Evolutionary conservation across 176 grass and related monocot genomes (phyloP), one percentile per base, ranked within the genome.

Genomic region (Pontederia crassipes): DNA sequence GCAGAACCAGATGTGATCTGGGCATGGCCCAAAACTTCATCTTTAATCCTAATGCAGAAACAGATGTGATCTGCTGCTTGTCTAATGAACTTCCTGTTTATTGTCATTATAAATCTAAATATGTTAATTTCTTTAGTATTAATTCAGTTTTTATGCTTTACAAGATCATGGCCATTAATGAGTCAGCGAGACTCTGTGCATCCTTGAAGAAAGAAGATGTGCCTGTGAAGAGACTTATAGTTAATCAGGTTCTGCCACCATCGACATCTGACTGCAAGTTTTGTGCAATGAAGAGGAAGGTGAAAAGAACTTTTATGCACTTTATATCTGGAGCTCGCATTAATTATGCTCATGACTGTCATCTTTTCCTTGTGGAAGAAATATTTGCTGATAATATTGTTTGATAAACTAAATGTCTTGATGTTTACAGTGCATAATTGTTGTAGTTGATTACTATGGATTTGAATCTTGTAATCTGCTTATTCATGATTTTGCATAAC

Each of bases 271-370:
- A 90, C 57, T 96, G 92, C 74, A 96, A 90, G 79, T 96, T 96
- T 62, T 96, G 92, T 64, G 76, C 92, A 51, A 96, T 96, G 73
- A 96, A 90, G 84, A 96, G 92, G 68, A 96, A 96, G 92, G 92
- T 97, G 90, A 20, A 54, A 28, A 46, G 20, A 1, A 28, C 55
- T 54, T 51, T 10, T 46, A 51, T 7, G 54, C 13, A 12, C 12
- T 5, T 16, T 15, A 12, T 35, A 15, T 2, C 4, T 13, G 13
- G 27, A 52, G 27, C 5, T 0, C 8, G 16, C 12, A 9, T 54
- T 13, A 45, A n/a, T 49, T 48, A n/a, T 63, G 26, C 0, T 73
- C 59, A 48, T 20, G 61, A 3, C 32, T 40, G 32, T 40, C 6
- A 24, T 40, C 32, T 40, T 40, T 40, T 40, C 32, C 32, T 40